A percentile compares a stretch with the other conserved stretches of the same genome.
Conservation (phyloP, 2,329 filamentous ascomycete species). For the Fusarium subglutinans region DNA sequence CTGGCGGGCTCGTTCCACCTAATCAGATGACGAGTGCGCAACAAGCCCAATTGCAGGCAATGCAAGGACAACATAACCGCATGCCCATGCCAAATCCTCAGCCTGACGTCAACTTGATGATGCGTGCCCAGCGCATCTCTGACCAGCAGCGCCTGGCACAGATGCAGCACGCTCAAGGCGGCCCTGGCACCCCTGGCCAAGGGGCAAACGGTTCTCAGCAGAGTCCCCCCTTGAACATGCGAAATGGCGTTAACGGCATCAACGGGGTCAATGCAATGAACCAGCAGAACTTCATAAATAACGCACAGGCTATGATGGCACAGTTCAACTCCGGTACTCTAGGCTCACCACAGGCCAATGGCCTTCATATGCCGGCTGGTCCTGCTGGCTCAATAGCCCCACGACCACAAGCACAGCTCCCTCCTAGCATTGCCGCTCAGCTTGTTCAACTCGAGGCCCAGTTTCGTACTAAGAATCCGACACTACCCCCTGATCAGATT, state of each 20-base stretch:
- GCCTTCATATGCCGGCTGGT: conserved; percentile 58
- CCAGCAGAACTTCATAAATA: conserved; percentile 63
- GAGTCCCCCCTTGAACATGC: conserved; percentile 55
- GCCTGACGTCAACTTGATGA: conserved; percentile 64
- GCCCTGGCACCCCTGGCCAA: conserved; percentile 46
- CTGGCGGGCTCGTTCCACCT: conserved; percentile 60
- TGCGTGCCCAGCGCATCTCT: conserved; percentile 73
- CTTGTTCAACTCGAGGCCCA: conserved; percentile 62
- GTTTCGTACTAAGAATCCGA: conserved; percentile 62
- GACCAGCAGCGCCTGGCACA: conserved; percentile 69
- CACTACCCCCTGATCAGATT: conserved; percentile 58
- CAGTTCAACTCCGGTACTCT: conserved; percentile 54
- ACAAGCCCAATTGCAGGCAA: conserved; percentile 74
- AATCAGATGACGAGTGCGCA: conserved; percentile 72
- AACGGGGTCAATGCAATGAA: conserved; percentile 55
- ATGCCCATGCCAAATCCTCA: conserved; percentile 60
- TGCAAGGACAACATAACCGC: conserved; percentile 66
- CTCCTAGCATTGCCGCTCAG: conserved; percentile 58
- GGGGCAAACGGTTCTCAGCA: conserved; percentile 48
- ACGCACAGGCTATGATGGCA: conserved; percentile 63
- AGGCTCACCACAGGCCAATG: conserved; percentile 56
- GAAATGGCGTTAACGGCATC: conserved; percentile 44
- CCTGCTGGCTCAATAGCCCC: conserved; percentile 57
- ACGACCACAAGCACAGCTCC: conserved; percentile 54
- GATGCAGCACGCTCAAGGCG: conserved; percentile 54